Conservation (phyloP, 345 rosid genomes). For the Trapa incisa region DNA sequence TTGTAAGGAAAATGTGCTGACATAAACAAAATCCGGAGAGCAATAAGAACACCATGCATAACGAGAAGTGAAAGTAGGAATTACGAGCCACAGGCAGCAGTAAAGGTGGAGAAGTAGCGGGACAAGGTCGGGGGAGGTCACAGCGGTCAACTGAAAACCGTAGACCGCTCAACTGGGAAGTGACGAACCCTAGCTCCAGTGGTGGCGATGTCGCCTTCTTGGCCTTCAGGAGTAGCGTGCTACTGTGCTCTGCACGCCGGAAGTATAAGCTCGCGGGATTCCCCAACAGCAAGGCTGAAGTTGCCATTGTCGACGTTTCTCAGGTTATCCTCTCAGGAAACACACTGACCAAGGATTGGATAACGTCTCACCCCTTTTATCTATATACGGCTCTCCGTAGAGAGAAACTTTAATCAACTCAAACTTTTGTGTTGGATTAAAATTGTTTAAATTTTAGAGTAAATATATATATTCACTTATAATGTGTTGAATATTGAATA, state of each 20-base stretch:
- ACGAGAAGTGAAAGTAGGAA: not conserved
- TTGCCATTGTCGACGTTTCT: slow-evolving; percentile 19
- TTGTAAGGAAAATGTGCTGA: not conserved
- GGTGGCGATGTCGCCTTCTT: not conserved
- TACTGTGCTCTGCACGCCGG: slow-evolving; percentile 13
- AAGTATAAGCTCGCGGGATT: slow-evolving; percentile 20
- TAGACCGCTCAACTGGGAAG: slow-evolving; percentile 60
- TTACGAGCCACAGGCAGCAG: slow-evolving; percentile 77
- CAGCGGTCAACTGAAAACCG: slow-evolving; percentile 31
- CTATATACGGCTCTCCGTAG: no score
- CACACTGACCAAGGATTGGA: no score
- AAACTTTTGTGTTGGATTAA: no score
- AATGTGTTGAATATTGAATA: no score
- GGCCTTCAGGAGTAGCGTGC: not conserved
- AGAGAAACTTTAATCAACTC: no score
- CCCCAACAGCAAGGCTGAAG: slow-evolving; percentile 17
- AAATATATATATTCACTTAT: no score
- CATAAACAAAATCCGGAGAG: not conserved
- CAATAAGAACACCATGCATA: not conserved
- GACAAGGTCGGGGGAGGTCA: slow-evolving; percentile 13
- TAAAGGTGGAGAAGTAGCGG: slow-evolving; percentile 27
- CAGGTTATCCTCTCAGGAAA: not conserved
- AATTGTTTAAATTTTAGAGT: no score
- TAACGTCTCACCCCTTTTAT: no score
- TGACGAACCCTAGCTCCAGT: slow-evolving; percentile 37